Evolutionary conservation across 2,329 filamentous ascomycete genomes (phyloP).

Genomic region (Dothideomycetidae sp.): DNA sequence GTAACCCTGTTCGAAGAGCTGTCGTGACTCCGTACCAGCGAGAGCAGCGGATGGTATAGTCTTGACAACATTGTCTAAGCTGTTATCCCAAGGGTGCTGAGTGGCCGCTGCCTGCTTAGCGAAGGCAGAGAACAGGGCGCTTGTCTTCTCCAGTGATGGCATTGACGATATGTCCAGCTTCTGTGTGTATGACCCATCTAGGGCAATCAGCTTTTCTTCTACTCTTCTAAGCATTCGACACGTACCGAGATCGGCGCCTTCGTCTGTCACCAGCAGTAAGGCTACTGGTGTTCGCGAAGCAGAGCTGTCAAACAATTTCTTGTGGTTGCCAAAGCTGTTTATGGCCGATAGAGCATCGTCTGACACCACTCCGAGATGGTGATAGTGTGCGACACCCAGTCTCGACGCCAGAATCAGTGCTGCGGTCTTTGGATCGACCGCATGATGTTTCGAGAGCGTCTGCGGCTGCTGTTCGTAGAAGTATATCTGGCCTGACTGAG

Average conservation of each 20-base stretch:
- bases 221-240: neutral
- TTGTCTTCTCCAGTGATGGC: neutral
- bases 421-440: slow-evolving; percentile 24
- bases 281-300: slow-evolving; percentile 13
- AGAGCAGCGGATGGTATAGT: too few species aligned
- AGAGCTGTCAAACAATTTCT: slow-evolving; percentile 27
- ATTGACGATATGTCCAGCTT: neutral
- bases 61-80: too few species aligned
- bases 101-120: too few species aligned
- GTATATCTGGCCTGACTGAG: slow-evolving; percentile 24
- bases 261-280: slow-evolving; percentile 17
- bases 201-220: neutral
- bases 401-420: slow-evolving; percentile 37
- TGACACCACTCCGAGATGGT: slow-evolving; percentile 27
- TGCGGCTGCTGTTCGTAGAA: slow-evolving; percentile 21
- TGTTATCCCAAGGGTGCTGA: too few species aligned
- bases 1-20: slow-evolving; percentile 5
- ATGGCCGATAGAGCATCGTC: slow-evolving; percentile 31
- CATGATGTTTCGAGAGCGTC: slow-evolving; percentile 9
- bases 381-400: slow-evolving; percentile 36
- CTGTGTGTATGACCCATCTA: neutral
- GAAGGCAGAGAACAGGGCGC: neutral
- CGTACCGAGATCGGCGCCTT: slow-evolving; percentile 14
- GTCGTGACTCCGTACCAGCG: too few species aligned
- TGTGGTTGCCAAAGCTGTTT: slow-evolving; percentile 31